Conservation (phyloP, 176 grass and related monocot species). For the Phragmites australis region DNA sequence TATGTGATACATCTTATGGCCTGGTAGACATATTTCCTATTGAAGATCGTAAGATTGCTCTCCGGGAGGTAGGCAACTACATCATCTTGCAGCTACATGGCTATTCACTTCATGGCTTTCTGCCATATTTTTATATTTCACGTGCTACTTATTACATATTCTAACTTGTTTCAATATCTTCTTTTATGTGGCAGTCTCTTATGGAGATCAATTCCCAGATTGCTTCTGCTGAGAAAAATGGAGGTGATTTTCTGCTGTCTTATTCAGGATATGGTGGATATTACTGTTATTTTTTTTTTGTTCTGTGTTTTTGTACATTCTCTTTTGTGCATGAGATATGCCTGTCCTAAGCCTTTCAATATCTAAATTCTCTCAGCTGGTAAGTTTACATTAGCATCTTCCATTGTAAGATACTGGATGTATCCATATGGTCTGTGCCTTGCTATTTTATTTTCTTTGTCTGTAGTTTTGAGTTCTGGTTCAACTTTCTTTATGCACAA, state of each 20-base stretch:
- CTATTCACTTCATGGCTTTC: slow-evolving; percentile 4
- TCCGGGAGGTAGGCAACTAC: slow-evolving; percentile 63
- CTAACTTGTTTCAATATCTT: slow-evolving; percentile 37
- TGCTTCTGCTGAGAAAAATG: slow-evolving; percentile 77
- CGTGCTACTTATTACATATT: background rate
- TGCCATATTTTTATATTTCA: background rate
- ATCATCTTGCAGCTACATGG: slow-evolving; percentile 26
- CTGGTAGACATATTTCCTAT: slow-evolving; percentile 94
- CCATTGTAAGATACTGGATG: background rate
- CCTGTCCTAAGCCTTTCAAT: background rate
- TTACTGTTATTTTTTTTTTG: background rate
- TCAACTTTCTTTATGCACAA: slow-evolving; percentile 23
- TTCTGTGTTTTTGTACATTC: slow-evolving; percentile 25
- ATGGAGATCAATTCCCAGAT: slow-evolving; percentile 87
- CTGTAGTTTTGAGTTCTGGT: slow-evolving; percentile 21
- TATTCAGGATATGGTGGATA: slow-evolving; percentile 22
- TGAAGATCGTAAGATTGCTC: slow-evolving; percentile 95
- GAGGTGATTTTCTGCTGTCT: slow-evolving; percentile 68
- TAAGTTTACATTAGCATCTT: slow-evolving; percentile 16
- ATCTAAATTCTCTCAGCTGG: background rate
- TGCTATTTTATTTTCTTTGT: slow-evolving; percentile 3
- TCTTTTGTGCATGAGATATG: background rate
- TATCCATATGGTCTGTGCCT: background rate
- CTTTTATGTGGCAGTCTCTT: slow-evolving; percentile 59
- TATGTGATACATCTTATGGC: slow-evolving; percentile 96